These are phyloP conservation scores for Melanogaster broomeanus DNA, from an alignment of 768 basidiomycete species.

Conservation along the genomic window DNA sequence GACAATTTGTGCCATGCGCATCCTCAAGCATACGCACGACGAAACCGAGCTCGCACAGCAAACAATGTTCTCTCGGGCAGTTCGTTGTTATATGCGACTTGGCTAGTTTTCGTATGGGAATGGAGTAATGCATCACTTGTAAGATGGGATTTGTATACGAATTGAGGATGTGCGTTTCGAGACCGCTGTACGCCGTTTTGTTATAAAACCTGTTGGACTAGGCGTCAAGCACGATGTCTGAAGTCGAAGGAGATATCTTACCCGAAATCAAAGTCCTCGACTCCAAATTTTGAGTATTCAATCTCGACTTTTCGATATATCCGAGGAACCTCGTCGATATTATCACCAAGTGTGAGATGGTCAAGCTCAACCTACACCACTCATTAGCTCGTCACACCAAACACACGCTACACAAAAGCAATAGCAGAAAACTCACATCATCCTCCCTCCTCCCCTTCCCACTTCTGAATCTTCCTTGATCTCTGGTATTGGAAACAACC, in stretches of 20 bases:
- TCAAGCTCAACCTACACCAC: constrained; percentile 50
- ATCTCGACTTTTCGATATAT: constrained; percentile 94
- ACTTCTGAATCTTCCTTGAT: constrained; percentile 82
- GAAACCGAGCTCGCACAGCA: constrained; percentile 94
- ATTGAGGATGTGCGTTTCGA: constrained; percentile 96
- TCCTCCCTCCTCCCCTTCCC: constrained; percentile 59
- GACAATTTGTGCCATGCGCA: constrained; percentile 91
- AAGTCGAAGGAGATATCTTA: constrained; percentile 32
- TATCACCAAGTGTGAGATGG: constrained; percentile 51
- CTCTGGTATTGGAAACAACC: constrained; percentile 44
- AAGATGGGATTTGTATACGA: constrained; percentile 93
- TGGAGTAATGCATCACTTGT: constrained; percentile 86
- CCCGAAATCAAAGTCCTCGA: constrained; percentile 99
- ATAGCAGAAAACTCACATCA: constrained; percentile 27
- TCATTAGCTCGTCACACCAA: constrained; percentile 2
- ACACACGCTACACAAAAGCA: background rate
- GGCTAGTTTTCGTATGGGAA: constrained; percentile 77
- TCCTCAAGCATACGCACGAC: constrained; percentile 95
- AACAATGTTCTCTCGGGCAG: constrained; percentile 88
- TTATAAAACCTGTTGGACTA: constrained; percentile 78
- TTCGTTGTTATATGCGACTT: constrained; percentile 90
- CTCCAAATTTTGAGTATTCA: constrained; percentile 97
- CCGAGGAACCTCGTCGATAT: constrained; percentile 65
- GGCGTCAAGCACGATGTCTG: background rate
- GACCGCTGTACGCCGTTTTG: constrained; percentile 83